Base-by-base conservation (phyloP, 2,329 filamentous ascomycete genomes). In the Colletotrichum sidae region DNA sequence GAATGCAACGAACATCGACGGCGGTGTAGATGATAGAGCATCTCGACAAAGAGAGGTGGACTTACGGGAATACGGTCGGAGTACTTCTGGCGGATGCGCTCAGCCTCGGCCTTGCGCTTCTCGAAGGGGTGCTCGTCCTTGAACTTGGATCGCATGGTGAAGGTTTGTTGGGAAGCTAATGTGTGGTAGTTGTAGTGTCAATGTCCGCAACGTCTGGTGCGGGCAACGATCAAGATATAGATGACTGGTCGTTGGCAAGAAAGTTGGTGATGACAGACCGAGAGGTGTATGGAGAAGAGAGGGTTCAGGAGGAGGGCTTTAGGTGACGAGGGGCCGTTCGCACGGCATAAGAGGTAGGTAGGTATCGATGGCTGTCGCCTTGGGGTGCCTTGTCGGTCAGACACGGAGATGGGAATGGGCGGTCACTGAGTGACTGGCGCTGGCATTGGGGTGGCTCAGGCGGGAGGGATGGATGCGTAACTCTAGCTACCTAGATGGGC, bases 101-200 rank as follows among this genome's bases (percentile, higher is more conserved):
- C 96, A 79, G 96, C 96, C 85, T 99, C 96, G 71, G 96, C 96
- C 93, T 98, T 97, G 85, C 96, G 94, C 93, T 99, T 99, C 91
- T 98, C 96, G 80, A 98, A 98, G 75, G 93, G 94, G 82, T 98
- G 96, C 89, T 98, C 96, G 90, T 99, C 96, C 94, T 99, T 99
- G 84, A 99, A 99, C 90, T 98, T 98, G 87, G 93, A 97, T 79
- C 94, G 92, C 94, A 97, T 97, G 72, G 77, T 93, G 86, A 77
- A 77, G 78, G 79, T 78, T 78, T 72, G 73, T 73, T 56, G 63
- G 69, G 57, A 60, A 68, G 59, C 25, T 64, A 65, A 57, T 53
- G 42, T 66, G 25, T 25, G 59, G 65, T 67, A 52, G 54, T 66
- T 56, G 68, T 64, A 50, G 67, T 25, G 25, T 25, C 4, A 25